Evolutionary conservation across 768 basidiomycete genomes (phyloP), one percentile per base, ranked within the genome.

Genomic region (Agaricus blazei): DNA sequence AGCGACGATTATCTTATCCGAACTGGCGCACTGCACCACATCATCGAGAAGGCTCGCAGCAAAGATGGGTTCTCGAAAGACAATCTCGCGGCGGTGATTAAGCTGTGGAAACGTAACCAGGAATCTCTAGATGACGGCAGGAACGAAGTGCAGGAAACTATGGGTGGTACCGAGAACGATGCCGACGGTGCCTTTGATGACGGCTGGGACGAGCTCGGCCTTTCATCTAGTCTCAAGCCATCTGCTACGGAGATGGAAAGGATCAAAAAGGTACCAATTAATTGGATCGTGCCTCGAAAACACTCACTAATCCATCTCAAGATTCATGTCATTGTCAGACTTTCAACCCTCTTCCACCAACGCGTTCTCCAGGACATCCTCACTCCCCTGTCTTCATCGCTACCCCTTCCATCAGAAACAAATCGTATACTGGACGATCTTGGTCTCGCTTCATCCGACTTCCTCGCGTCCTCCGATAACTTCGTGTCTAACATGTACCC

Each of bases 171-270:
- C 27, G 70, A 64, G 9, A 65, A 67, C 12, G 67, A 64, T 9
- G 60, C 61, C 5, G 59, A 67, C 11, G 66, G 72, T 2, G 64
- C 60, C n/a, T 62, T 67, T 49, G 75, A 78, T 53, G 80, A 82
- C 63, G 86, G 84, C 3, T 87, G 84, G 85, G 80, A 80, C 53
- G 87, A 88, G 60, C 70, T 89, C 9, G 83, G 78, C 0, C 61
- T 85, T 12, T 73, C 68, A n/a, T 67, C 78, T 4, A 69, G 63
- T n/a, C 67, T 72, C 54, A 74, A 68, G 41, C 68, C 88, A 67
- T 70, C 73, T 36, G 58, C 64, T 1, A 65, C 64, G 29, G 88
- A 90, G 63, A 63, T 81, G n/a, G 72, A 74, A 26, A 76, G 83
- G 43, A 70, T 82, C 14, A 81, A 81, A 63, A 83, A 81, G 75